Percentiles rank a stretch among this genome's conserved stretches.
Conservation (phyloP, 176 grass and related monocot genomes). For the Hsuehochloa calcarea region DNA sequence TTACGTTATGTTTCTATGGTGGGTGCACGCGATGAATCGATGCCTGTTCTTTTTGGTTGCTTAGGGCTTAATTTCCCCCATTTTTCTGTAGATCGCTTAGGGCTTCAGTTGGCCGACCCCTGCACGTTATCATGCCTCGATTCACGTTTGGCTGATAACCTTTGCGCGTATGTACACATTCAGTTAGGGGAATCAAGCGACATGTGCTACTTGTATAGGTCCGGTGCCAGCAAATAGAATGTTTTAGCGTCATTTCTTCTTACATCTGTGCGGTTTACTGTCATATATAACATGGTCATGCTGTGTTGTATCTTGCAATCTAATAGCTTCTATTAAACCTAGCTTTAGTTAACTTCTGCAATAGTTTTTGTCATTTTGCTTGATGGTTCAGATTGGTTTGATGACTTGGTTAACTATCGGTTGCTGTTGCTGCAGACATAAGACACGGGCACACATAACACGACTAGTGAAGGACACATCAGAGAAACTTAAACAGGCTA, state of each 20-base stretch:
- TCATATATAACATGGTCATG: neutral
- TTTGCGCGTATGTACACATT: neutral
- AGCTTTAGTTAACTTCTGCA: neutral
- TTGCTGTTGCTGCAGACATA: constrained; percentile 58
- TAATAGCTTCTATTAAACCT: neutral
- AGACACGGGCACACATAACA: constrained; percentile 69
- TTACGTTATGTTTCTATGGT: neutral
- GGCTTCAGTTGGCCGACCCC: neutral
- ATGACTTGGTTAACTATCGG: neutral
- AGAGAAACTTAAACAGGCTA: constrained; percentile 88
- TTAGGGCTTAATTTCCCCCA: neutral
- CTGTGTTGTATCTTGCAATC: neutral
- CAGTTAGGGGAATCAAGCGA: neutral
- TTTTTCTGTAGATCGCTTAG: neutral
- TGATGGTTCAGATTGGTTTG: neutral
- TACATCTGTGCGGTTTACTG: neutral
- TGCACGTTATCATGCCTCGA: neutral
- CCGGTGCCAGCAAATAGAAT: neutral
- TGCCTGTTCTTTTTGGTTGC: neutral
- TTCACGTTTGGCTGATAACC: neutral
- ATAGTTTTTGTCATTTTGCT: neutral
- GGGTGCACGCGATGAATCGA: neutral
- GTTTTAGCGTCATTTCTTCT: no score
- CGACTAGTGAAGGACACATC: constrained; percentile 93
- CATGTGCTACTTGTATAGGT: neutral